A percentile compares a stretch with the other conserved stretches of the same genome.
Evolutionary conservation across 306 rosid genomes (phyloP).

Genomic region (Sesbania bispinosa): DNA sequence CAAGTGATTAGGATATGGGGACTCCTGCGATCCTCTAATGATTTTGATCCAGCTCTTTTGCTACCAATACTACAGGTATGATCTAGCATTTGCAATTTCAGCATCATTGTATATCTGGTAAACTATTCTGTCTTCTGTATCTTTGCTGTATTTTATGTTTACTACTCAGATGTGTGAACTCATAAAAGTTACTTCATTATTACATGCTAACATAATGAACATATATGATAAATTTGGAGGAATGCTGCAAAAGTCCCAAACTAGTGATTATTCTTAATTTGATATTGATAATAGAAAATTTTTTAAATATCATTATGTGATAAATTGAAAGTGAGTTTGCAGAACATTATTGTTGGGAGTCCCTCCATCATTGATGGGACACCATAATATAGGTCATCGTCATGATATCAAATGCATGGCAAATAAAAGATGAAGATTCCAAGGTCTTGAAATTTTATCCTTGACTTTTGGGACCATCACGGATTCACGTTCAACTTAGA

Average conservation of each 20-base stretch:
- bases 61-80: conserved; percentile 82
- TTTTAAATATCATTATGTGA: neutral
- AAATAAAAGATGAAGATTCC: too few species aligned
- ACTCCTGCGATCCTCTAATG: conserved; percentile 63
- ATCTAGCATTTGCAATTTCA: neutral
- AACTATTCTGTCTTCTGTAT: neutral
- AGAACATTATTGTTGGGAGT: too few species aligned
- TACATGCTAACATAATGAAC: neutral
- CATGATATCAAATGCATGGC: too few species aligned
- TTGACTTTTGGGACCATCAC: too few species aligned
- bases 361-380: too few species aligned
- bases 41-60: conserved; percentile 71
- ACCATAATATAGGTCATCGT: too few species aligned
- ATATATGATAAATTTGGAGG: neutral
- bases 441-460: too few species aligned
- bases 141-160: neutral
- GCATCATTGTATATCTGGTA: neutral
- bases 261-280: neutral
- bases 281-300: neutral
- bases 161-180: neutral
- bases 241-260: neutral
- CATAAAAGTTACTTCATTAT: neutral
- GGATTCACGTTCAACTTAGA: too few species aligned
- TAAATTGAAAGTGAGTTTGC: neutral
- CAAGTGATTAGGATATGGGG: conserved; percentile 80